phyloP scores from a whole-genome alignment of 2,329 filamentous ascomycete genomes.

The Fusarium pseudograminearum region DNA sequence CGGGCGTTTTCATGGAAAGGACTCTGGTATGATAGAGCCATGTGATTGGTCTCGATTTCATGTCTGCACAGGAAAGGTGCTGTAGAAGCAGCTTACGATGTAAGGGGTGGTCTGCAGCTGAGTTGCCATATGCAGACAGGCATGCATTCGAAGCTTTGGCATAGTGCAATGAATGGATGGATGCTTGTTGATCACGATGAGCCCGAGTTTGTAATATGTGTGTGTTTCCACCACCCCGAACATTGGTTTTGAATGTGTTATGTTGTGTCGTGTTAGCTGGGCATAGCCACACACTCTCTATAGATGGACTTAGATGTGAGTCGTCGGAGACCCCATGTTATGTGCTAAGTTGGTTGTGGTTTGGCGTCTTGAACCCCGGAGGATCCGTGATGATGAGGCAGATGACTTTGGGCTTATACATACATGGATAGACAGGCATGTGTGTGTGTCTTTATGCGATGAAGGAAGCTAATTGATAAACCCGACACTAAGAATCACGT shows the following conservation, averaged over 20 bases:
- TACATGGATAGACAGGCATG: not conserved
- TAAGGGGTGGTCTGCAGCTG: constrained; percentile 18
- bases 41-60: constrained; percentile 20
- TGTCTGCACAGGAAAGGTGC: constrained; percentile 27
- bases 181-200: constrained; percentile 21
- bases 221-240: not conserved
- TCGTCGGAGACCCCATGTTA: constrained; percentile 26
- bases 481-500: not conserved
- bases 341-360: constrained; percentile 16
- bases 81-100: constrained; percentile 42
- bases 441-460: not conserved
- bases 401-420: constrained; percentile 25
- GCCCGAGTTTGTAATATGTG: constrained; percentile 3
- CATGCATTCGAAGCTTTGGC: constrained; percentile 8
- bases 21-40: constrained; percentile 40
- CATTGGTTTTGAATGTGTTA: not conserved
- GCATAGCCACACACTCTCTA: constrained; percentile 30
- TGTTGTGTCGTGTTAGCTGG: constrained; percentile 18
- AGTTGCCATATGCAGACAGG: constrained; percentile 17
- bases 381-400: constrained; percentile 42
- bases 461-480: not conserved
- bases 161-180: constrained; percentile 14
- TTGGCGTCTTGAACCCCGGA: constrained; percentile 37
- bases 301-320: constrained; percentile 24
- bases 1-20: constrained; percentile 38